These are phyloP conservation scores for Penicillium vulpinum DNA, from an alignment of 2,329 filamentous ascomycete genomes.

Conservation along the genomic window DNA sequence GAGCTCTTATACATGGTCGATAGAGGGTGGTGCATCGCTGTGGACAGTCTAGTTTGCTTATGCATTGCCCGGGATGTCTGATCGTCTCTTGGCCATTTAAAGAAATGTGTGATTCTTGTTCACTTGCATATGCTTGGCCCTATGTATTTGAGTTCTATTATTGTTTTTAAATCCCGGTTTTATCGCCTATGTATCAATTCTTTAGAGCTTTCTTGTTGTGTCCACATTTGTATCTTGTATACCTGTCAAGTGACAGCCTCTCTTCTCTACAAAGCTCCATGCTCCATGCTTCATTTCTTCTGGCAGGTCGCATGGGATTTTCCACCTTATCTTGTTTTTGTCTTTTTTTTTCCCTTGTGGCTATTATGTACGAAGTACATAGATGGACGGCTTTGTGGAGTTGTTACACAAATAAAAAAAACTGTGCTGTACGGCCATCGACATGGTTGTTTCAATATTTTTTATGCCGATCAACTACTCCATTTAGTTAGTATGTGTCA, in stretches of 20 bases:
- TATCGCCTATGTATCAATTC: conserved; percentile 14
- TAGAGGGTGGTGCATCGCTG: conserved; percentile 16
- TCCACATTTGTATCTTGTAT: too few species aligned
- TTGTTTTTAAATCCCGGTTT: background rate
- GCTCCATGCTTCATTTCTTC: background rate
- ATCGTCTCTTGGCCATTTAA: conserved; percentile 3
- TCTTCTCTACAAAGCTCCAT: background rate
- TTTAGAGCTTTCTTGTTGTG: background rate
- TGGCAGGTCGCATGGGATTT: too few species aligned
- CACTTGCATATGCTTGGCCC: conserved; percentile 1
- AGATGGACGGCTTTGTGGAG: background rate
- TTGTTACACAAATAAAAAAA: too few species aligned
- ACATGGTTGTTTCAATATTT: too few species aligned
- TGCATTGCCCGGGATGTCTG: conserved; percentile 5
- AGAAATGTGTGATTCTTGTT: background rate
- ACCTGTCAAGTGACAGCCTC: background rate
- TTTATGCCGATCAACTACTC: too few species aligned
- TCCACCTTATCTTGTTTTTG: too few species aligned
- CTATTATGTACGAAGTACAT: too few species aligned
- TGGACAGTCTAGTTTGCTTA: conserved; percentile 11
- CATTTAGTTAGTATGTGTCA: too few species aligned
- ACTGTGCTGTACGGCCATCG: too few species aligned
- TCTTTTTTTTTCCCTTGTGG: too few species aligned
- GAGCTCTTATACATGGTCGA: conserved; percentile 20
- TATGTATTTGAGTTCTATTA: background rate